phyloP scores from a whole-genome alignment of 2,329 filamentous ascomycete genomes.

The Chlorencoelia australis region DNA sequence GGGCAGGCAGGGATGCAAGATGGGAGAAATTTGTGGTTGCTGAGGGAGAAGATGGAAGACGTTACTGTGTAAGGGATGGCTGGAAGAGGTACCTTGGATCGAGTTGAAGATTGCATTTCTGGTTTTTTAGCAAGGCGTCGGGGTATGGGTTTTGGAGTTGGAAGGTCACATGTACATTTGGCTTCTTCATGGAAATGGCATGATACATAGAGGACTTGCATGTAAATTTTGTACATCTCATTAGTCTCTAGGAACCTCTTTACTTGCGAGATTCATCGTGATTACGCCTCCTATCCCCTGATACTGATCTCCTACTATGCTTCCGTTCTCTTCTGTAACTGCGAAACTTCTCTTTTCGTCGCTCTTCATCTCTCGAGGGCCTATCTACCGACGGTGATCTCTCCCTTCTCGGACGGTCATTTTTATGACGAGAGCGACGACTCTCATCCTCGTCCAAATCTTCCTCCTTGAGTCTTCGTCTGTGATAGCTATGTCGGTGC shows the following conservation, averaged over 20 bases:
- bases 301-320: no score
- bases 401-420: slow-evolving; percentile 8
- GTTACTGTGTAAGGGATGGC: slow-evolving; percentile 58
- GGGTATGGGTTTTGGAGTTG: slow-evolving; percentile 4
- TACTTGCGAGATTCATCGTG: no score
- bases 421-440: slow-evolving; percentile 10
- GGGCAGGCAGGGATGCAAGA: slow-evolving; percentile 67
- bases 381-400: no score
- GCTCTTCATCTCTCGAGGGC: no score
- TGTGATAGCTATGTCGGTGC: slow-evolving; percentile 21
- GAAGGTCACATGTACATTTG: not conserved
- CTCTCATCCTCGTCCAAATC: slow-evolving; percentile 9
- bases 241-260: no score
- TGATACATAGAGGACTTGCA: no score
- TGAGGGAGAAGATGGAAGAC: slow-evolving; percentile 57
- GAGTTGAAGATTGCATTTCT: not conserved
- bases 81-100: slow-evolving; percentile 69
- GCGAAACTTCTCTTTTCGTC: no score
- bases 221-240: no score
- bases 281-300: no score
- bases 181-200: not conserved
- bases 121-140: slow-evolving; percentile 1
- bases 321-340: no score
- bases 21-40: slow-evolving; percentile 81
- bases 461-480: slow-evolving; percentile 12